Percentiles rank a stretch among this genome's conserved stretches.
phyloP scores from a whole-genome alignment of 2,329 filamentous ascomycete genomes.

The Epicoccum nigrum region DNA sequence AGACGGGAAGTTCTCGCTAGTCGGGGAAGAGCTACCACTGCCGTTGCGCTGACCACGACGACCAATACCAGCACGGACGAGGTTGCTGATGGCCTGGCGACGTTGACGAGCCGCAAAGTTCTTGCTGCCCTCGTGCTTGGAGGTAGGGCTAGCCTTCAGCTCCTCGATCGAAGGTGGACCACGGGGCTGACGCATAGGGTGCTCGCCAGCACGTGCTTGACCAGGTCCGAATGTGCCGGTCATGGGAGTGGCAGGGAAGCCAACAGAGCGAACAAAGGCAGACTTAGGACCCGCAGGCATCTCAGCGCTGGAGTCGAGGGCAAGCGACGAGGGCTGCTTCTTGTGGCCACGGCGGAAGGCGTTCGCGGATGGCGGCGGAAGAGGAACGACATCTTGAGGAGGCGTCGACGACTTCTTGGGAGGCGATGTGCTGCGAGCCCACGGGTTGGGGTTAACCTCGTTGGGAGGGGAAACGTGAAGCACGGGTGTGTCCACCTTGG shows the following conservation, averaged over 20 bases:
- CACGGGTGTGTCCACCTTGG: conserved; percentile 56
- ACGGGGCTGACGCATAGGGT: conserved; percentile 89
- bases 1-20: conserved; percentile 80
- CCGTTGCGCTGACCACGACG: conserved; percentile 75
- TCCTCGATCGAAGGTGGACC: conserved; percentile 92
- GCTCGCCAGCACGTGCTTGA: conserved; percentile 90
- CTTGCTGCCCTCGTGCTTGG: conserved; percentile 92
- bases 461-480: conserved; percentile 85
- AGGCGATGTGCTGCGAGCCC: conserved; percentile 68
- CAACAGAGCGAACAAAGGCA: conserved; percentile 58
- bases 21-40: conserved; percentile 81
- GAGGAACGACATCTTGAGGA: conserved; percentile 70
- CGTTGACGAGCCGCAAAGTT: conserved; percentile 95
- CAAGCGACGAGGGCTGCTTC: conserved; percentile 76
- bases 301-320: conserved; percentile 63
- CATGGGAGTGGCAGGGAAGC: conserved; percentile 79
- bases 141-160: conserved; percentile 84
- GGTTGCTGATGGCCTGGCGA: conserved; percentile 86
- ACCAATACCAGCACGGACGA: conserved; percentile 87
- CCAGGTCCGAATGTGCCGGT: conserved; percentile 91
- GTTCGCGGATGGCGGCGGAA: conserved; percentile 86
- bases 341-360: conserved; percentile 94
- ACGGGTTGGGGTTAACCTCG: conserved; percentile 58
- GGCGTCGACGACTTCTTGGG: conserved; percentile 70
- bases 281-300: conserved; percentile 73